Evolutionary conservation across 2,329 filamentous ascomycete genomes (phyloP).

Genomic region (Colletotrichum australisinense): DNA sequence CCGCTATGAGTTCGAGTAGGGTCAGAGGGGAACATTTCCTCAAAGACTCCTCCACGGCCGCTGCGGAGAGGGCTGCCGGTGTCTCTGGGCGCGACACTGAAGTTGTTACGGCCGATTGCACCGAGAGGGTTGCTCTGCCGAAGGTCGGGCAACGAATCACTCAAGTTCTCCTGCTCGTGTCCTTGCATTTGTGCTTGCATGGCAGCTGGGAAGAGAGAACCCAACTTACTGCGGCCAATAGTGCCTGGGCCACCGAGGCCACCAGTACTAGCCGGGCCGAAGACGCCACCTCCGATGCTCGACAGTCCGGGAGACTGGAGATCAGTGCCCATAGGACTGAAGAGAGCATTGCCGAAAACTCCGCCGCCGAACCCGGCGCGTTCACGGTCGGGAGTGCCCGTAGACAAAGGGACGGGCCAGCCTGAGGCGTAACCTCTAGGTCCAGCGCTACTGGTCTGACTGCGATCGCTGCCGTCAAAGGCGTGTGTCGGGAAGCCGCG

Average conservation of each 20-base stretch:
- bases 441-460: constrained; percentile 90
- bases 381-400: constrained; percentile 76
- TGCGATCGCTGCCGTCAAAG: constrained; percentile 84
- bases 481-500: constrained; percentile 62
- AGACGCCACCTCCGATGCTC: constrained; percentile 74
- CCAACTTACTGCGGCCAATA: constrained; percentile 84
- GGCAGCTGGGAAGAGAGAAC: constrained; percentile 85
- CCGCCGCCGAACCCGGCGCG: constrained; percentile 63
- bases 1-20: constrained; percentile 42
- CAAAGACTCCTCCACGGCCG: constrained; percentile 63
- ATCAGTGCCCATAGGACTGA: constrained; percentile 77
- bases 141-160: constrained; percentile 69
- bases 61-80: constrained; percentile 69
- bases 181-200: constrained; percentile 93
- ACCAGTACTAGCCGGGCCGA: constrained; percentile 70
- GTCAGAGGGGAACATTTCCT: constrained; percentile 62
- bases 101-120: constrained; percentile 72
- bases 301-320: constrained; percentile 77
- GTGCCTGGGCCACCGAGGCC: constrained; percentile 70
- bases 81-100: constrained; percentile 66
- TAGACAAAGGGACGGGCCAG: constrained; percentile 70
- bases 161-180: constrained; percentile 72
- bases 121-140: constrained; percentile 73
- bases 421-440: constrained; percentile 78
- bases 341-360: constrained; percentile 83